Base-by-base conservation (phyloP, 176 grass and related monocot species). In the Avena eriantha region DNA sequence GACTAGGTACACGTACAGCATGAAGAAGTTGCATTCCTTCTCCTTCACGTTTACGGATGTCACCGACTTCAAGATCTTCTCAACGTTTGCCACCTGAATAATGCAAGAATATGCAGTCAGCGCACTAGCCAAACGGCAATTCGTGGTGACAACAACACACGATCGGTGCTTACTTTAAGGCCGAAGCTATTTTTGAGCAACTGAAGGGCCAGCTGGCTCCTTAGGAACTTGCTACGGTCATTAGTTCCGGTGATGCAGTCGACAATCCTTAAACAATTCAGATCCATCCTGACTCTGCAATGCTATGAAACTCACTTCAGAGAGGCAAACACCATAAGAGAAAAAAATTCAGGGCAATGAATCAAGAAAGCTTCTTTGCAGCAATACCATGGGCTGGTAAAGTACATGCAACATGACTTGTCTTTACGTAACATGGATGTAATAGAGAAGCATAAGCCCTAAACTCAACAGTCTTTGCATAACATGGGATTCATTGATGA, bases 261-360 rank as follows among this genome's bases (percentile, higher is more conserved):
- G 0, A 98, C 88, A 78, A 94, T 76, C 77, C 93, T 89, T 68
- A 98, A 88, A 83, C 90, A 96, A 55, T 98, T 98, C 19, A 96
- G 90, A 76, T 98, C 93, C 88, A 92, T 45, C 23, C 63, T 88
- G 23, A 94, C 87, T 87, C 96, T 98, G 86, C 67, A 82, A 79
- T 86, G 22, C 55, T 60, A 88, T 45, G 29, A 81, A 60, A 57
- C 39, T 54, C 21, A 84, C 29, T 87, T 87, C 51, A 87, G 26
- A 91, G 17, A 74, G 45, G 67, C 67, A 74, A 1, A 45, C 8
- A 45, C 47, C 60, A 17, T 76, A 78, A 26, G 14, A 43, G 49
- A 55, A 83, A 78, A 71, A 83, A 79, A 83, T 77, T 16, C 66
- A 79, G 3, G 33, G 14, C 18, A 73, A 70, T 47, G 1, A 29